phyloP scores from a whole-genome alignment of 768 basidiomycete species.

The Russula griseocarnosa region DNA sequence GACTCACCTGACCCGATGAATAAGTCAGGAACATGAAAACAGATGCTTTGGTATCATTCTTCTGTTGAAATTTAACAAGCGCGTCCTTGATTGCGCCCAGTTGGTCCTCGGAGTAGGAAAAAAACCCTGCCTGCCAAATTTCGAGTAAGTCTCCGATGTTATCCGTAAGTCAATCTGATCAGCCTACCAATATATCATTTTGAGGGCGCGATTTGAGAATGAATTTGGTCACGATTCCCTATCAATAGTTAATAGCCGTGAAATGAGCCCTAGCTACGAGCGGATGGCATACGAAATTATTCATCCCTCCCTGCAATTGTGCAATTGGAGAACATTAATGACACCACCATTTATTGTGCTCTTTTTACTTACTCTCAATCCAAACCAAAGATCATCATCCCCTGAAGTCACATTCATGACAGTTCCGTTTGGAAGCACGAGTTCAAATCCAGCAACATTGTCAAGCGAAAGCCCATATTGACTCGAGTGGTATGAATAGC shows the following conservation, averaged over 20 bases:
- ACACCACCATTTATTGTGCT: not conserved
- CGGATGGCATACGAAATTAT: constrained; percentile 15
- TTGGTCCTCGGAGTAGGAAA: not conserved
- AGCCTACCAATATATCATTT: constrained; percentile 31
- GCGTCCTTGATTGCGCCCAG: not conserved
- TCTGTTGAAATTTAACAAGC: constrained; percentile 1
- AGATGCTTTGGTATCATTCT: constrained; percentile 8
- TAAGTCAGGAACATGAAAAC: not conserved
- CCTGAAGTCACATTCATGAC: not conserved
- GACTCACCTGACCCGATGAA: constrained; percentile 1
- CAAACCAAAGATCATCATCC: constrained; percentile 16
- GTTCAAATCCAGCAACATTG: constrained; percentile 32
- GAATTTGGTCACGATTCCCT: constrained; percentile 21
- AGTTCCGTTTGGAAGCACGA: constrained; percentile 34
- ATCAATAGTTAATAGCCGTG: not conserved
- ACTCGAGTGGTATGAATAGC: constrained; percentile 35
- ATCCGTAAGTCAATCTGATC: not conserved
- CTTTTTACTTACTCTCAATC: constrained; percentile 6
- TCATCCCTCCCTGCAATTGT: constrained; percentile 19
- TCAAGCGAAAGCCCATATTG: constrained; percentile 37
- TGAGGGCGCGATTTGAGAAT: constrained; percentile 27
- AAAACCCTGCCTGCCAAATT: not conserved
- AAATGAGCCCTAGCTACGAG: not conserved
- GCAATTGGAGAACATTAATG: not conserved
- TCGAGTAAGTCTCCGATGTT: not conserved